A percentile compares a stretch with the other conserved stretches of the same genome.
These are phyloP conservation scores for Stromatinia cepivora DNA, from an alignment of 2,329 filamentous ascomycete species.

Conservation along the genomic window DNA sequence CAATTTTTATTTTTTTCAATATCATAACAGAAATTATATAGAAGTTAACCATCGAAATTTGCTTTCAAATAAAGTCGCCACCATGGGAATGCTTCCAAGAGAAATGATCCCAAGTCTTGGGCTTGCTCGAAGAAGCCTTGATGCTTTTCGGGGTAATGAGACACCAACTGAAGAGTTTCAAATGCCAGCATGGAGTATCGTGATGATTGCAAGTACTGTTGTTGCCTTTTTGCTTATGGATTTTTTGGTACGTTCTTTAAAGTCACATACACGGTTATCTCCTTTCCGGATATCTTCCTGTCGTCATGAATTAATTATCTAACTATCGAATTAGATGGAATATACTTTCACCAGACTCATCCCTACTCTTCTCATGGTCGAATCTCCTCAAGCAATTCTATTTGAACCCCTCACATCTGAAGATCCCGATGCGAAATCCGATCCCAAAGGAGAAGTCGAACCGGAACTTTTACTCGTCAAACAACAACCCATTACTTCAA, in stretches of 20 bases:
- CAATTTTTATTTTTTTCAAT: background rate
- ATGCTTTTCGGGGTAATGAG: slow-evolving; percentile 1
- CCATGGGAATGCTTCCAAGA: slow-evolving; percentile 1
- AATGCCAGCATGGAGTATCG: slow-evolving; percentile 33
- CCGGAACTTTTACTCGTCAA: slow-evolving; percentile 49
- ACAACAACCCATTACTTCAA: slow-evolving; percentile 60
- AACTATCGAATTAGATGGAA: slow-evolving; percentile 40
- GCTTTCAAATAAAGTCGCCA: background rate
- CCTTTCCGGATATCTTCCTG: background rate
- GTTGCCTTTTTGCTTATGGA: slow-evolving; percentile 22
- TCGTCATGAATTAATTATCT: slow-evolving; percentile 4
- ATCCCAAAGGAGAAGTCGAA: slow-evolving; percentile 39
- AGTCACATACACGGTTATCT: background rate
- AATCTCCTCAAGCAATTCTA: slow-evolving; percentile 54
- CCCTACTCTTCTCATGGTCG: slow-evolving; percentile 63
- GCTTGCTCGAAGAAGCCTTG: slow-evolving; percentile 1
- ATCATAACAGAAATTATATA: background rate
- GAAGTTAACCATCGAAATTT: too few species aligned
- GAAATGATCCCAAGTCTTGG: background rate
- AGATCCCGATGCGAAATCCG: slow-evolving; percentile 39
- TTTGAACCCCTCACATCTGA: slow-evolving; percentile 46
- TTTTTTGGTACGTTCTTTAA: slow-evolving; percentile 27
- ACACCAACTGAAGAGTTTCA: slow-evolving; percentile 10
- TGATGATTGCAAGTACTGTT: slow-evolving; percentile 28
- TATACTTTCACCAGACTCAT: slow-evolving; percentile 63